Conservation (phyloP, 2,329 filamentous ascomycete species). For the Fusarium acutatum region DNA sequence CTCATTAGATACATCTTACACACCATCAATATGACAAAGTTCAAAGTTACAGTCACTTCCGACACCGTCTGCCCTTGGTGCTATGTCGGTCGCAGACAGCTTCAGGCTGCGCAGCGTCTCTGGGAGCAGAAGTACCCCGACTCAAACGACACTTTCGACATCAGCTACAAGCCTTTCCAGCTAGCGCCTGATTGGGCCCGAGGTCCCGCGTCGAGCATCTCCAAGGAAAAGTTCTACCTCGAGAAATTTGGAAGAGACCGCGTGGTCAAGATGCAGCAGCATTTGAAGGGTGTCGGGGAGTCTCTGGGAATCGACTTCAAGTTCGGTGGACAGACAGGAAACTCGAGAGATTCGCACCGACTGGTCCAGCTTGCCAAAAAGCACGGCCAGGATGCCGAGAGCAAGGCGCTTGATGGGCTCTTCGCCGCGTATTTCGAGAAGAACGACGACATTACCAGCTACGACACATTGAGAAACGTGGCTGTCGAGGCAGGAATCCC, state of each 20-base stretch:
- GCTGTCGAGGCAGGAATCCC: constrained; percentile 57
- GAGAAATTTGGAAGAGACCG: constrained; percentile 71
- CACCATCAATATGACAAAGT: constrained; percentile 64
- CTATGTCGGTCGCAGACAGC: constrained; percentile 58
- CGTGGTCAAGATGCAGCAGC: constrained; percentile 47
- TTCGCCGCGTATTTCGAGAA: constrained; percentile 55
- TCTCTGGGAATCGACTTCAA: constrained; percentile 54
- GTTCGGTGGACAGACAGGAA: constrained; percentile 75
- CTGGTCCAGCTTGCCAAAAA: constrained; percentile 59
- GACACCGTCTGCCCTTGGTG: constrained; percentile 63
- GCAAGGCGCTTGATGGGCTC: constrained; percentile 59
- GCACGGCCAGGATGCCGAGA: constrained; percentile 62
- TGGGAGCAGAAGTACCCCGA: constrained; percentile 53
- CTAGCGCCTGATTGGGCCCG: constrained; percentile 49
- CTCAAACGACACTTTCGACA: constrained; percentile 65
- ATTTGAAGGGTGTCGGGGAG: constrained; percentile 44
- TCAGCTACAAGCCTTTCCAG: constrained; percentile 58
- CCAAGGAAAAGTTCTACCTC: constrained; percentile 50
- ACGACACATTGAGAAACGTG: constrained; percentile 47
- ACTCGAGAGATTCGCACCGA: constrained; percentile 82
- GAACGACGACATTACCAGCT: constrained; percentile 54
- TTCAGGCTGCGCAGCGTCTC: constrained; percentile 55
- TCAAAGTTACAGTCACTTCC: constrained; percentile 57
- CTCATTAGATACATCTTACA: not conserved
- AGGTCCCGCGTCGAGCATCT: constrained; percentile 44